These are phyloP conservation scores for Aspergillus sojae DNA, from an alignment of 2,329 filamentous ascomycete species.

Conservation along the genomic window DNA sequence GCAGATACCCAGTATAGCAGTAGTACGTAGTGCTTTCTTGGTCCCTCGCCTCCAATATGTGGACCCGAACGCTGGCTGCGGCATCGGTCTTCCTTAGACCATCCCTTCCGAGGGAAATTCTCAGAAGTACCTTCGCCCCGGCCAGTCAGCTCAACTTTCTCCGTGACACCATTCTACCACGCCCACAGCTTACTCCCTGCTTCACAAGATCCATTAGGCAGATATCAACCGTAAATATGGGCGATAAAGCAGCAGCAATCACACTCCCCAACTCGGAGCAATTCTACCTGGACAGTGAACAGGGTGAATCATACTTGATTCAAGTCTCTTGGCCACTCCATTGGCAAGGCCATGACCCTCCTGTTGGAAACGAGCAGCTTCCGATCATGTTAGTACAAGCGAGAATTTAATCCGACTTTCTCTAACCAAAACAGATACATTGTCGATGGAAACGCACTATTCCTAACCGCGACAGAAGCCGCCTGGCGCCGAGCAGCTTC, in stretches of 20 bases:
- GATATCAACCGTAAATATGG: not conserved
- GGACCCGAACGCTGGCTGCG: not conserved
- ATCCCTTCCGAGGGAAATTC: not conserved
- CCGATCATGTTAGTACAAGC: not conserved
- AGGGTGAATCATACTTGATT: constrained; percentile 20
- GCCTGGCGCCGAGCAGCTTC: constrained; percentile 22
- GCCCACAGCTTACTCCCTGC: not conserved
- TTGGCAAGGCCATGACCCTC: constrained; percentile 12
- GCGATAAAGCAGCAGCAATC: not conserved
- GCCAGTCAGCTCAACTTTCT: not conserved
- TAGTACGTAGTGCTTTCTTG: not conserved
- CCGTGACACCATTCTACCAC: not conserved
- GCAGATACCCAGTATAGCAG: not conserved
- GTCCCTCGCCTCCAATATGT: not conserved
- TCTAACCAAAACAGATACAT: constrained; percentile 21
- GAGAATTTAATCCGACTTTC: not conserved
- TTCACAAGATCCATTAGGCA: not conserved
- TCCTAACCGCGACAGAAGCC: constrained; percentile 26
- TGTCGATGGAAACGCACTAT: constrained; percentile 27
- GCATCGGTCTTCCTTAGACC: not conserved
- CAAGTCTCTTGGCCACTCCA: constrained; percentile 27
- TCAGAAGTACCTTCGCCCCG: not conserved
- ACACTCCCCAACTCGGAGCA: constrained; percentile 19
- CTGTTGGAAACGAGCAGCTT: not conserved
- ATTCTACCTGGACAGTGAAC: constrained; percentile 18